Conservation (phyloP, 2,329 filamentous ascomycete genomes). For the Rhinocladiella mackenziei region DNA sequence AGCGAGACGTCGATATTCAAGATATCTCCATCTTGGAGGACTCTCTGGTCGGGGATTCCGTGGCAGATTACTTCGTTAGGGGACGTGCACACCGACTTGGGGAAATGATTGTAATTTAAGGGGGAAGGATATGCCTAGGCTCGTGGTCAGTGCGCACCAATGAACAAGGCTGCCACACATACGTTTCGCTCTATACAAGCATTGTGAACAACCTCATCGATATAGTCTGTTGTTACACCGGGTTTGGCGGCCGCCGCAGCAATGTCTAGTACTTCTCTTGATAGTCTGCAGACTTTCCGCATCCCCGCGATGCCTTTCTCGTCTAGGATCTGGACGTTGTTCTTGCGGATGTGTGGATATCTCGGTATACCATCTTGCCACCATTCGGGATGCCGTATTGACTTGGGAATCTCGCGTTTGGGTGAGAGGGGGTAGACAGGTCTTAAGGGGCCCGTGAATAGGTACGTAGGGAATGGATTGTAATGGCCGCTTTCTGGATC, state of each 20-base stretch:
- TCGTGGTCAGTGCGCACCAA: conserved; percentile 10
- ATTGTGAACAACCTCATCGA: conserved; percentile 92
- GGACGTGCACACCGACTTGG: conserved; percentile 96
- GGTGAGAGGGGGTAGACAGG: conserved; percentile 82
- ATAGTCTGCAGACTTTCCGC: conserved; percentile 84
- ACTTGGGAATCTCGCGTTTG: conserved; percentile 68
- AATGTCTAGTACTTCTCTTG: conserved; percentile 87
- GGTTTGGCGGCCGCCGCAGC: conserved; percentile 77
- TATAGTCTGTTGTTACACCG: conserved; percentile 92
- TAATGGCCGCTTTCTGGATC: conserved; percentile 83
- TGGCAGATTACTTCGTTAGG: conserved; percentile 98
- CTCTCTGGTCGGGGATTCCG: conserved; percentile 88
- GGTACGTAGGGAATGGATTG: conserved; percentile 88
- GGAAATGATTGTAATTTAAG: conserved; percentile 92
- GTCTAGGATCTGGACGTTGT: conserved; percentile 78
- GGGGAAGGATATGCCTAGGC: conserved; percentile 88
- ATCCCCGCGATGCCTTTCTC: conserved; percentile 79
- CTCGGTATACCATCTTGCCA: conserved; percentile 75
- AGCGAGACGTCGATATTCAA: conserved; percentile 94
- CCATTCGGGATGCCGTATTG: conserved; percentile 83
- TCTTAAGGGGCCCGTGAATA: conserved; percentile 74
- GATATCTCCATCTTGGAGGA: conserved; percentile 87
- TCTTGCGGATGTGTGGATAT: conserved; percentile 63
- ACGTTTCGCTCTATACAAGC: conserved; percentile 91
- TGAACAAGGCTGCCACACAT: conserved; percentile 37